phyloP scores from a whole-genome alignment of 495 filamentous ascomycete genomes.

The Amphirosellinia nigrospora region DNA sequence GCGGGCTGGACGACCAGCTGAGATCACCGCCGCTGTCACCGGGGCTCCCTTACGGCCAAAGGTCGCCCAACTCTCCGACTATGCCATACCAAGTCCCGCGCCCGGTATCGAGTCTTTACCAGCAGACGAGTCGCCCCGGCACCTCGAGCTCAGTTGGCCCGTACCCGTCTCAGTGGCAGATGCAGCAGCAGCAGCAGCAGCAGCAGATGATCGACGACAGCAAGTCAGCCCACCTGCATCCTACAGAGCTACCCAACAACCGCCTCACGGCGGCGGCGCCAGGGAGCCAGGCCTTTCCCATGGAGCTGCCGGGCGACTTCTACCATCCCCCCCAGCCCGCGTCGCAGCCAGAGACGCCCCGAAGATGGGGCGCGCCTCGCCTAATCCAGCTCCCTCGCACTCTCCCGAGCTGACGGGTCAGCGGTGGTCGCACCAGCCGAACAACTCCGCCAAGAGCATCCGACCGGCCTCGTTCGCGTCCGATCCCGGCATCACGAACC shows the following conservation, averaged over 20 bases:
- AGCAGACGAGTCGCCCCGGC: constrained; percentile 35
- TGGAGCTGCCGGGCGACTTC: constrained; percentile 57
- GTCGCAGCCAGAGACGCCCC: constrained; percentile 31
- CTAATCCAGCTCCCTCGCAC: constrained; percentile 42
- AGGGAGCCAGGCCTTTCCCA: constrained; percentile 35
- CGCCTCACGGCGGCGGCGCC: constrained; percentile 9
- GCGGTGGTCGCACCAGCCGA: constrained; percentile 42
- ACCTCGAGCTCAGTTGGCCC: constrained; percentile 32
- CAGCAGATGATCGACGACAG: constrained; percentile 29
- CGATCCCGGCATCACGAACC: constrained; percentile 32
- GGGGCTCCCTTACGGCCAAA: constrained; percentile 25
- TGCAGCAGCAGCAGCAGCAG: constrained; percentile 31
- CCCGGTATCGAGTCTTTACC: constrained; percentile 37
- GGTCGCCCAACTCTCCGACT: constrained; percentile 42
- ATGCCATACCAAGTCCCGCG: constrained; percentile 51
- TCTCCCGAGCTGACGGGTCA: constrained; percentile 34
- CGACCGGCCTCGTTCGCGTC: constrained; percentile 46
- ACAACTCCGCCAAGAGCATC: constrained; percentile 36
- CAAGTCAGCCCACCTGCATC: constrained; percentile 32
- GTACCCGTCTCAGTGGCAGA: constrained; percentile 35
- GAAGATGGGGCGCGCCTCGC: constrained; percentile 26
- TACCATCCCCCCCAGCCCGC: constrained; percentile 40
- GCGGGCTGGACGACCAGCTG: constrained; percentile 29
- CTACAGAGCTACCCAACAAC: constrained; percentile 29
- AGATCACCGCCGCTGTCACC: constrained; percentile 43